These are phyloP conservation scores for Psidium guajava DNA, from an alignment of 345 rosid species.

Conservation along the genomic window DNA sequence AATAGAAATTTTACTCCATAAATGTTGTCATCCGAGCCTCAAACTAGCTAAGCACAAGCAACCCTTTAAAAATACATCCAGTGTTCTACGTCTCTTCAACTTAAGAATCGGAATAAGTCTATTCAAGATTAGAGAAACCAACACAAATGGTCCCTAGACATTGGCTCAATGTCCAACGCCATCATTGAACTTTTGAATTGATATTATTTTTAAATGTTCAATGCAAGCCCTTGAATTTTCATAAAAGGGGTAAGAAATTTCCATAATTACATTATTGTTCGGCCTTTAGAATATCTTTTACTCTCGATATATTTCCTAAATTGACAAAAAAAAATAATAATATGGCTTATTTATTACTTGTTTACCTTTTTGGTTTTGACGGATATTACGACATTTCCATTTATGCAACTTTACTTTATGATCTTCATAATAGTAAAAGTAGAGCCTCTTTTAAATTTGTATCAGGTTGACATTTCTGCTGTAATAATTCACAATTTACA, in stretches of 20 bases:
- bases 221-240: neutral
- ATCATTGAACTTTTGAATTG: neutral
- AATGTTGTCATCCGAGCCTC: too few species aligned
- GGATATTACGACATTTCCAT: too few species aligned
- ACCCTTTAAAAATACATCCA: neutral
- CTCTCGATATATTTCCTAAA: neutral
- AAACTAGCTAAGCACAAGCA: neutral
- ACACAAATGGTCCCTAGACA: neutral
- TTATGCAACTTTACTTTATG: neutral
- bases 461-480: neutral
- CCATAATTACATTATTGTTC: neutral
- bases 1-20: too few species aligned
- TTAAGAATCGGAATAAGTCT: neutral
- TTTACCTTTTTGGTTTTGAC: neutral
- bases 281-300: neutral
- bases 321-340: too few species aligned
- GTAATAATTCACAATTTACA: neutral
- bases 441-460: neutral
- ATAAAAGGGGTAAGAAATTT: too few species aligned
- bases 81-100: neutral
- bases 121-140: too few species aligned
- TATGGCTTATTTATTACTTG: neutral
- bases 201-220: too few species aligned
- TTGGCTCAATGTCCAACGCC: too few species aligned
- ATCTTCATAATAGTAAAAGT: too few species aligned